These are phyloP conservation scores for Silene conica DNA, from an alignment of 148 eudicot genomes.

Conservation along the genomic window DNA sequence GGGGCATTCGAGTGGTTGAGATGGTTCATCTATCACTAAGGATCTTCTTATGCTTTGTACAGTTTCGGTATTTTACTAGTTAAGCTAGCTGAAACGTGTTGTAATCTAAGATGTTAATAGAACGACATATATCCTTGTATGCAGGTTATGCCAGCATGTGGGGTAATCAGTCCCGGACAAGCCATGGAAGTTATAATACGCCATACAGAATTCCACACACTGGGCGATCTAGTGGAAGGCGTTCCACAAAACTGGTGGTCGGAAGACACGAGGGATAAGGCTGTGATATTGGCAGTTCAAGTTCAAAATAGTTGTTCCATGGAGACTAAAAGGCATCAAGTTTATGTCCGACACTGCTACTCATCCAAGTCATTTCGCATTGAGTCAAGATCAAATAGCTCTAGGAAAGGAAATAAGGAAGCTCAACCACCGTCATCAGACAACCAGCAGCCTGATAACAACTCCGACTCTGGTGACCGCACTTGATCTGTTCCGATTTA, in stretches of 20 bases:
- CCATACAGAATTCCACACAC: conserved; percentile 57
- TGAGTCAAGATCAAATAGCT: conserved; percentile 45
- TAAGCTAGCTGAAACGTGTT: background rate
- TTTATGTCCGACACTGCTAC: conserved; percentile 56
- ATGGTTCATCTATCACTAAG: no score
- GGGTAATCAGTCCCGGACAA: conserved; percentile 64
- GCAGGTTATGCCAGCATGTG: conserved; percentile 83
- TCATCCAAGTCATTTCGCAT: conserved; percentile 42
- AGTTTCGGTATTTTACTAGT: background rate
- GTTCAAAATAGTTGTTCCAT: conserved; percentile 44
- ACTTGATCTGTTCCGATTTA: conserved; percentile 13
- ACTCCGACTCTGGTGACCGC: conserved; percentile 32
- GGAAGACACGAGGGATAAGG: conserved; percentile 78
- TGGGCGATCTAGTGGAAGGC: conserved; percentile 62
- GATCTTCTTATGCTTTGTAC: background rate
- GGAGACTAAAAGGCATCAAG: conserved; percentile 40
- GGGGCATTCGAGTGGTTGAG: no score
- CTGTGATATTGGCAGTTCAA: conserved; percentile 47
- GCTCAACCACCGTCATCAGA: conserved; percentile 32
- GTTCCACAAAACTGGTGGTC: conserved; percentile 76
- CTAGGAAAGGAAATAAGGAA: conserved; percentile 36
- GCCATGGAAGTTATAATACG: conserved; percentile 54
- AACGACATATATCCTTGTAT: background rate
- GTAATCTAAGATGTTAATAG: background rate
- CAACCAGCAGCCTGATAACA: conserved; percentile 30